A percentile compares a stretch with the other conserved stretches of the same genome.
These are phyloP conservation scores for Hygrophorus russula DNA, from an alignment of 768 basidiomycete species.

Conservation along the genomic window DNA sequence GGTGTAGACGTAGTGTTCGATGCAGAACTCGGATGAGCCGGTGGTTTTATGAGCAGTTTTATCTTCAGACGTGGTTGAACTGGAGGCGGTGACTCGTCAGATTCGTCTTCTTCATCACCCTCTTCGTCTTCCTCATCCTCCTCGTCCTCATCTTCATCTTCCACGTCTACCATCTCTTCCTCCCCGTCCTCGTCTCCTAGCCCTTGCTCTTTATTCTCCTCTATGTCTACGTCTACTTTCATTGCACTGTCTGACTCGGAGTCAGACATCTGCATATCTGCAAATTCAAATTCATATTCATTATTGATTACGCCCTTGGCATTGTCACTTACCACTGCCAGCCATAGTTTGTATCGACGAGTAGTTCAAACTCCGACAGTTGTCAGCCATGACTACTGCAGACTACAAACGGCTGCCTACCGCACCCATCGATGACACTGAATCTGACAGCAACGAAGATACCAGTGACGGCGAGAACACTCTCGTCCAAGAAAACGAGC, in stretches of 20 bases:
- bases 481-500: background rate
- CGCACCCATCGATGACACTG: too few species aligned
- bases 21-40: constrained; percentile 19
- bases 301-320: background rate
- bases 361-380: background rate
- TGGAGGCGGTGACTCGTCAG: constrained; percentile 21
- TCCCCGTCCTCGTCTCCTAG: constrained; percentile 26
- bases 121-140: constrained; percentile 17
- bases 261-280: constrained; percentile 21
- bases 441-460: background rate
- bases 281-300: constrained; percentile 11
- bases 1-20: constrained; percentile 17
- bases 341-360: background rate
- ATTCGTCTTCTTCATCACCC: constrained; percentile 30
- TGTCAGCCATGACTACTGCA: background rate
- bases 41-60: constrained; percentile 38
- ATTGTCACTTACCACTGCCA: background rate
- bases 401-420: too few species aligned
- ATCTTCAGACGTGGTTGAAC: constrained; percentile 44
- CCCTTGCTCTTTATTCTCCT: constrained; percentile 11
- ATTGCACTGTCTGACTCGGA: constrained; percentile 1
- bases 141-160: constrained; percentile 20
- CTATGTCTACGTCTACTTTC: constrained; percentile 20
- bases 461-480: background rate
- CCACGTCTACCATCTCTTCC: constrained; percentile 28